These are phyloP conservation scores for Exophiala mesophila DNA, from an alignment of 2,329 filamentous ascomycete genomes.

Conservation along the genomic window DNA sequence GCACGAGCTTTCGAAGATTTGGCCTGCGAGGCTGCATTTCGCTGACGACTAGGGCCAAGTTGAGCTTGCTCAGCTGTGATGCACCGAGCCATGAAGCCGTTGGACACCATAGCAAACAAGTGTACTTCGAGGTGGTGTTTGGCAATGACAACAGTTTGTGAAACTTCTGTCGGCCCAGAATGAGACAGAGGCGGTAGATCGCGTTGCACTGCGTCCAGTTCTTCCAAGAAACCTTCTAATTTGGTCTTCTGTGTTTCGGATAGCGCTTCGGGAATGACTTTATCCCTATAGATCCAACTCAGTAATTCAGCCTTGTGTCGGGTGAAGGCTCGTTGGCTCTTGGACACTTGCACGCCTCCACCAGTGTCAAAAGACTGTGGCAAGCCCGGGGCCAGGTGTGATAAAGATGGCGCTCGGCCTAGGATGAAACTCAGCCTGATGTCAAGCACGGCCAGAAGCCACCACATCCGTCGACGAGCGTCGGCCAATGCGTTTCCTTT, in stretches of 20 bases:
- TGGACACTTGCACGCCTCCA: neutral
- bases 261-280: neutral
- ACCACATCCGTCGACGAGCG: slow-evolving; percentile 17
- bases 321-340: slow-evolving; percentile 12
- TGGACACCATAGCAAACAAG: slow-evolving; percentile 13
- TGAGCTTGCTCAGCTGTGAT: slow-evolving; percentile 1
- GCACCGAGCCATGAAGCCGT: slow-evolving; percentile 10
- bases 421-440: slow-evolving; percentile 18
- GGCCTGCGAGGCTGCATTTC: neutral
- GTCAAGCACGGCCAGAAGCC: slow-evolving; percentile 20
- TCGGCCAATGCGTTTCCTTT: neutral
- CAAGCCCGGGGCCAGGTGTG: slow-evolving; percentile 1
- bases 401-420: slow-evolving; percentile 15
- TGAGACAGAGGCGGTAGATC: slow-evolving; percentile 9
- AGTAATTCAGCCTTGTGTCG: slow-evolving; percentile 13
- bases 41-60: neutral
- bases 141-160: slow-evolving; percentile 7
- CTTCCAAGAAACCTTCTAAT: slow-evolving; percentile 11
- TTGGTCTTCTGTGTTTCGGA: slow-evolving; percentile 6
- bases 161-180: slow-evolving; percentile 4
- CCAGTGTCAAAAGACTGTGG: slow-evolving; percentile 5
- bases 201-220: neutral
- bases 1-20: slow-evolving; percentile 5
- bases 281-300: slow-evolving; percentile 2
- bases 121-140: slow-evolving; percentile 19